These are phyloP conservation scores for Kurtzmaniella quercitrusa DNA, from an alignment of 1,139 yeast species.

Conservation along the genomic window DNA sequence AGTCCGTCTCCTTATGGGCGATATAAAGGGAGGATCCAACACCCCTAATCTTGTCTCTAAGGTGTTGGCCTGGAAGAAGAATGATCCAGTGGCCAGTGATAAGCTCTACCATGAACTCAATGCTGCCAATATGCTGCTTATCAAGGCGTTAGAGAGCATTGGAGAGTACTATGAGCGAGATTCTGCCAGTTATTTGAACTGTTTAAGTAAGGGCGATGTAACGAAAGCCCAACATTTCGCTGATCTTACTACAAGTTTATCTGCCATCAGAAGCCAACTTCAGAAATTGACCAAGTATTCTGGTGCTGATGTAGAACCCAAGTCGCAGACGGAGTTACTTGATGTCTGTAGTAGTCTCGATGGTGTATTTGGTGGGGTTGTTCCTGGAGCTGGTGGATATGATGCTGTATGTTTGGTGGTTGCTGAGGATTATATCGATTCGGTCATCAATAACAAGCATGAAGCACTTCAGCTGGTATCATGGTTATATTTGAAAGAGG, in stretches of 20 bases:
- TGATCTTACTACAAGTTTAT: conserved; percentile 33
- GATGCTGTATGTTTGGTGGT: conserved; percentile 84
- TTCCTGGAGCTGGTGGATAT: conserved; percentile 98
- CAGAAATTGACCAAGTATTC: conserved; percentile 58
- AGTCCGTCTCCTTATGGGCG: conserved; percentile 81
- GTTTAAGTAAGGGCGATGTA: conserved; percentile 5
- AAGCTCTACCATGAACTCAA: conserved; percentile 55
- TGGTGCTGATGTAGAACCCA: conserved; percentile 88
- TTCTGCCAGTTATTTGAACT: conserved; percentile 17
- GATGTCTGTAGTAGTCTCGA: conserved; percentile 51
- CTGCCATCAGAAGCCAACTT: conserved; percentile 49
- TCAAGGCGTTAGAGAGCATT: conserved; percentile 42
- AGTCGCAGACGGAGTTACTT: conserved; percentile 65
- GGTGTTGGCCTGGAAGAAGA: conserved; percentile 66
- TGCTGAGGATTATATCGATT: conserved; percentile 38
- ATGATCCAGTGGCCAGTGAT: conserved; percentile 46
- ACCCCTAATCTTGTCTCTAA: conserved; percentile 85
- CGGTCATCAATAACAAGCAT: conserved; percentile 32
- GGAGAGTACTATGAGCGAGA: conserved; percentile 23
- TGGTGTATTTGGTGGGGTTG: conserved; percentile 91
- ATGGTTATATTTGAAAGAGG: conserved; percentile 65
- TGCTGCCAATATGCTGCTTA: conserved; percentile 53
- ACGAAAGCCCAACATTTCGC: conserved; percentile 11
- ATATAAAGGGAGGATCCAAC: conserved; percentile 86
- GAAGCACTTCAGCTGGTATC: conserved; percentile 39